These are phyloP conservation scores for Lactarius vividus DNA, from an alignment of 768 basidiomycete species.

Conservation along the genomic window DNA sequence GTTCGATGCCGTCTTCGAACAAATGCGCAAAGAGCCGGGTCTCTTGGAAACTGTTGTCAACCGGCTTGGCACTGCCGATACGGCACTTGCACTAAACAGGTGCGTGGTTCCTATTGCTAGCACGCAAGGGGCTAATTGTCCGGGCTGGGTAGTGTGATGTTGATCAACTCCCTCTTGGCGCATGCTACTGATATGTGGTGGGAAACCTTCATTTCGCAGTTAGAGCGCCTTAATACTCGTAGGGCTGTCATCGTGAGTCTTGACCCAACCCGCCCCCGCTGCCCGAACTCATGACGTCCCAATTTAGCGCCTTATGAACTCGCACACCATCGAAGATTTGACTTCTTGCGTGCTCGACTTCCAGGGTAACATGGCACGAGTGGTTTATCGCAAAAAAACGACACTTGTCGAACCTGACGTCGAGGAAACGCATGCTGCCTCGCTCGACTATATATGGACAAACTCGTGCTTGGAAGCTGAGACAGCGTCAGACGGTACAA, in stretches of 20 bases:
- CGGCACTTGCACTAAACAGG: conserved; percentile 84
- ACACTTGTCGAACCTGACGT: conserved; percentile 68
- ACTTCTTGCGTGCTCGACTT: conserved; percentile 85
- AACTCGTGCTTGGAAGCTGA: conserved; percentile 56
- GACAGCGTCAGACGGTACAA: conserved; percentile 45
- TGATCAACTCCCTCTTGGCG: conserved; percentile 81
- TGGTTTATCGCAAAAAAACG: conserved; percentile 77
- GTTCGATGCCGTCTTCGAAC: conserved; percentile 77
- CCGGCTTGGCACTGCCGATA: conserved; percentile 77
- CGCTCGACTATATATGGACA: conserved; percentile 68
- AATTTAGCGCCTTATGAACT: conserved; percentile 73
- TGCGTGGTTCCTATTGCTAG: conserved; percentile 31
- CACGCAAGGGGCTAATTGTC: conserved; percentile 18
- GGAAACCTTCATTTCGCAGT: conserved; percentile 72
- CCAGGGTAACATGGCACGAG: conserved; percentile 79
- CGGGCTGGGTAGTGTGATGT: conserved; percentile 62
- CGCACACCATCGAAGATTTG: conserved; percentile 76
- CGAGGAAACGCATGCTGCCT: conserved; percentile 54
- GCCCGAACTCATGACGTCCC: conserved; percentile 1
- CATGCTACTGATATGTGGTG: conserved; percentile 76
- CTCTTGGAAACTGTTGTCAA: conserved; percentile 81
- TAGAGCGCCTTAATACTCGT: conserved; percentile 74
- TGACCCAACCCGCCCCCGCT: conserved; percentile 5
- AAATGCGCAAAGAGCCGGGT: conserved; percentile 70
- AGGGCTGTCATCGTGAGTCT: conserved; percentile 75